Conservation (phyloP, 1,139 yeast species). For the Chernovozyma sophiae-reginae region DNA sequence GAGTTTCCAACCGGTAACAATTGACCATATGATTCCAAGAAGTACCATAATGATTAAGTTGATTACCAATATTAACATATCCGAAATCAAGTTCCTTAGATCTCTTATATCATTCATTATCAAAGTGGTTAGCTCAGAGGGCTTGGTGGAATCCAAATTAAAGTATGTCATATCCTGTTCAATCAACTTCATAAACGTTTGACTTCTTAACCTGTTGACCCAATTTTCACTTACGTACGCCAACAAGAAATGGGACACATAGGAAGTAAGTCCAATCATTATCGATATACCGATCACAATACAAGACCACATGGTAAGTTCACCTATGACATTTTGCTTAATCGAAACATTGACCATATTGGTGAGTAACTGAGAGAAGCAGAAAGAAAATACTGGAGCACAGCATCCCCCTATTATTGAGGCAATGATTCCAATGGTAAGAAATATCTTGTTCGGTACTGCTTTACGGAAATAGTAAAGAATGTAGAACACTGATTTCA, state of each 20-base stretch:
- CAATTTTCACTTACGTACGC: constrained; percentile 65
- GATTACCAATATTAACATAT: constrained; percentile 51
- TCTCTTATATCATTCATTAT: constrained; percentile 81
- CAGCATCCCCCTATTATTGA: constrained; percentile 58
- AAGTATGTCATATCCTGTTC: constrained; percentile 58
- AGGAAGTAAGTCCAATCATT: constrained; percentile 56
- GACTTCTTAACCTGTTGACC: constrained; percentile 53
- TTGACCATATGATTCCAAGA: constrained; percentile 73
- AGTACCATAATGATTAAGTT: constrained; percentile 51
- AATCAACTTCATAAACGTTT: constrained; percentile 45
- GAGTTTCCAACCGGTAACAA: constrained; percentile 80
- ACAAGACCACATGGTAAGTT: constrained; percentile 62
- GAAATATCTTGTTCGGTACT: constrained; percentile 28
- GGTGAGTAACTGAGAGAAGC: constrained; percentile 63
- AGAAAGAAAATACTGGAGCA: constrained; percentile 75
- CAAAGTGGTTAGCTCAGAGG: constrained; percentile 62
- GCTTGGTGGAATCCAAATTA: constrained; percentile 27
- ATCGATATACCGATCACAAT: constrained; percentile 57
- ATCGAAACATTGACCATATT: constrained; percentile 48
- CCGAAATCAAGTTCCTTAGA: constrained; percentile 58
- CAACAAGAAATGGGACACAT: constrained; percentile 46
- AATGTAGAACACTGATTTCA: constrained; percentile 29
- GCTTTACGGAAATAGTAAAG: constrained; percentile 30
- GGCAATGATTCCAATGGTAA: constrained; percentile 49
- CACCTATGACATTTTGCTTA: constrained; percentile 16